phyloP scores from a whole-genome alignment of 768 basidiomycete species.

The Tephrocybe sp. region DNA sequence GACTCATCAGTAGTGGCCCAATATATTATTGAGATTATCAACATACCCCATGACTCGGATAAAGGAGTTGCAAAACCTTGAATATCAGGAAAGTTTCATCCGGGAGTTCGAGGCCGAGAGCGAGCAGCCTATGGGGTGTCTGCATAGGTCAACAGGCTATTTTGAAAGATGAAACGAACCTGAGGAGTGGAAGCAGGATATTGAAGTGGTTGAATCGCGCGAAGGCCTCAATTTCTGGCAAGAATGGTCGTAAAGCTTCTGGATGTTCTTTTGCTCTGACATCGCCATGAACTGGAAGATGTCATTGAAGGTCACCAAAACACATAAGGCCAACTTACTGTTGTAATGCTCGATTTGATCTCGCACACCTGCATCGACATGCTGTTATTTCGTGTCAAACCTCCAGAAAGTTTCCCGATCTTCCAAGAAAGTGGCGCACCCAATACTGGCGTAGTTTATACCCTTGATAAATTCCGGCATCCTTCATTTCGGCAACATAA shows the following conservation, averaged over 20 bases:
- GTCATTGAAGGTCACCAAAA: background rate
- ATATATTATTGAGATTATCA: background rate
- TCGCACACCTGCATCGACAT: conserved; percentile 57
- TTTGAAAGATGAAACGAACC: conserved; percentile 41
- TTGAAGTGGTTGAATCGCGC: conserved; percentile 33
- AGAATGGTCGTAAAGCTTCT: conserved; percentile 30
- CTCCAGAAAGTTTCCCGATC: background rate
- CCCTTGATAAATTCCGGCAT: conserved; percentile 42
- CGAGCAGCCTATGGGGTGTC: conserved; percentile 24
- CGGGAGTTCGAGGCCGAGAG: conserved; percentile 41
- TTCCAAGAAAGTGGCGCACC: conserved; percentile 3
- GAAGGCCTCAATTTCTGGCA: conserved; percentile 33
- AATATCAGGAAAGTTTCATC: conserved; percentile 38
- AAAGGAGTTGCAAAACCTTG: conserved; percentile 32
- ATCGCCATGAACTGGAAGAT: conserved; percentile 28
- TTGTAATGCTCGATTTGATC: conserved; percentile 67
- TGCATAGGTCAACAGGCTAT: background rate
- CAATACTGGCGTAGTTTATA: conserved; percentile 15
- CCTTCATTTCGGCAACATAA: conserved; percentile 30
- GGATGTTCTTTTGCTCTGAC: conserved; percentile 32
- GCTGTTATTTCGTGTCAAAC: conserved; percentile 30
- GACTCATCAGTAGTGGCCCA: conserved; percentile 31
- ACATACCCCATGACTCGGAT: conserved; percentile 33
- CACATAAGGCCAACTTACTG: conserved; percentile 31
- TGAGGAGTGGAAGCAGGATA: conserved; percentile 32